Conservation (phyloP, 2,329 filamentous ascomycete genomes). For the Colletotrichum lupini region DNA sequence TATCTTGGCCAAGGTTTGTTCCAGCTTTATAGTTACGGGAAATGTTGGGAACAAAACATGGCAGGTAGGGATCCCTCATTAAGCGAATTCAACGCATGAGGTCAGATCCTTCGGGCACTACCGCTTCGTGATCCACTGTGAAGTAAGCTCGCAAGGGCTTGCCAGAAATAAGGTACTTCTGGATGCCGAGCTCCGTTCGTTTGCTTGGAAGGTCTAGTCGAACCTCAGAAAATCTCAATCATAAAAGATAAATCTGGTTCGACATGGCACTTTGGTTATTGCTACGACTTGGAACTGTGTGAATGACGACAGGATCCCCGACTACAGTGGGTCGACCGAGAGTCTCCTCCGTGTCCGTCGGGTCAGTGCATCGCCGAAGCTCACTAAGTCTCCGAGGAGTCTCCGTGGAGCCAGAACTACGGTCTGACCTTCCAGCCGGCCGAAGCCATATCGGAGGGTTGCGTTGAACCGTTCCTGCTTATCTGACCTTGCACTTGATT, state of each 20-base stretch:
- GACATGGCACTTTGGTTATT: not conserved
- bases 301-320: not conserved
- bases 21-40: not conserved
- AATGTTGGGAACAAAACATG: not conserved
- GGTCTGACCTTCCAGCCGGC: not conserved
- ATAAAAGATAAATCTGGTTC: not conserved
- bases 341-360: not conserved
- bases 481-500: accelerated
- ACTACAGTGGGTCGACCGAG: not conserved
- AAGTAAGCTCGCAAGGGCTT: not conserved
- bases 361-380: not conserved
- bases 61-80: not conserved
- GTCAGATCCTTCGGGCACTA: not conserved
- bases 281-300: no score
- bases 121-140: not conserved
- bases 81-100: not conserved
- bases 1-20: not conserved
- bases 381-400: not conserved
- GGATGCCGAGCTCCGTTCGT: not conserved
- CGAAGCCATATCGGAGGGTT: not conserved
- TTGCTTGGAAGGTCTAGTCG: not conserved
- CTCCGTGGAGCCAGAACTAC: not conserved
- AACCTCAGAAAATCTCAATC: not conserved
- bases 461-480: not conserved
- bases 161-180: not conserved